Evolutionary conservation across 768 basidiomycete species (phyloP).

Genomic region (Tricholoma bakamatsutake): DNA sequence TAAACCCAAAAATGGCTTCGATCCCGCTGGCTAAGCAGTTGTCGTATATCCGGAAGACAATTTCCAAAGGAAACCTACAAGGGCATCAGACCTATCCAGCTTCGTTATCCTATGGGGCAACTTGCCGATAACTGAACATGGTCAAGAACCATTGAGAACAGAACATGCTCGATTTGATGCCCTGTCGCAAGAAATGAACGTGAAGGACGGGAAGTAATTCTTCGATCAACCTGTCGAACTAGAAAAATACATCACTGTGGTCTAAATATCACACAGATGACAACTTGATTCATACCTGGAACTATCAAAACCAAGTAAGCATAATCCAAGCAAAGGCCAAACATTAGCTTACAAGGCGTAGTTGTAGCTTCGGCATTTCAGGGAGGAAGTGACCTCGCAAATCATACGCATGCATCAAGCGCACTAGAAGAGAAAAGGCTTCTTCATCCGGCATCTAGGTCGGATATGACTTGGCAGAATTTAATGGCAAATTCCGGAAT

Average conservation of each 20-base stretch:
- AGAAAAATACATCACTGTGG: slow-evolving; percentile 8
- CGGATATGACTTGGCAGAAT: slow-evolving; percentile 9
- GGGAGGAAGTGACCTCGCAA: slow-evolving; percentile 96
- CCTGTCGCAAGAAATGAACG: slow-evolving; percentile 88
- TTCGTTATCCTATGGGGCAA: not conserved
- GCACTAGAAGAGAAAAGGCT: slow-evolving; percentile 91
- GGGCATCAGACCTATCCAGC: slow-evolving; percentile 1
- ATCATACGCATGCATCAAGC: slow-evolving; percentile 96
- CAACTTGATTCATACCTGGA: slow-evolving; percentile 41
- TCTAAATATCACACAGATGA: not conserved
- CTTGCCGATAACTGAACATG: slow-evolving; percentile 89
- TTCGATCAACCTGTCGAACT: slow-evolving; percentile 94
- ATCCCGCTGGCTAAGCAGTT: slow-evolving; percentile 95
- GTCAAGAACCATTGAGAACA: slow-evolving; percentile 99
- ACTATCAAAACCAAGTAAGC: slow-evolving; percentile 29
- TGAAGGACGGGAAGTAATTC: slow-evolving; percentile 91
- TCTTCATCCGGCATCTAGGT: slow-evolving; percentile 98
- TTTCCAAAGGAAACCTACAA: slow-evolving; percentile 82
- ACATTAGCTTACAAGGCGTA: slow-evolving; percentile 63
- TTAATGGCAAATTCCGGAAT: not conserved
- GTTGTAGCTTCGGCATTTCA: slow-evolving; percentile 96
- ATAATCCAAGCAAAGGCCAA: not conserved
- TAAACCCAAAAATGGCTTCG: slow-evolving; percentile 95
- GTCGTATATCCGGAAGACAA: slow-evolving; percentile 96
- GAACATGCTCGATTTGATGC: slow-evolving; percentile 97